These are phyloP conservation scores for Sphagnum contortum DNA, from an alignment of 225 moss, liverwort and hornwort genomes.

Conservation along the genomic window DNA sequence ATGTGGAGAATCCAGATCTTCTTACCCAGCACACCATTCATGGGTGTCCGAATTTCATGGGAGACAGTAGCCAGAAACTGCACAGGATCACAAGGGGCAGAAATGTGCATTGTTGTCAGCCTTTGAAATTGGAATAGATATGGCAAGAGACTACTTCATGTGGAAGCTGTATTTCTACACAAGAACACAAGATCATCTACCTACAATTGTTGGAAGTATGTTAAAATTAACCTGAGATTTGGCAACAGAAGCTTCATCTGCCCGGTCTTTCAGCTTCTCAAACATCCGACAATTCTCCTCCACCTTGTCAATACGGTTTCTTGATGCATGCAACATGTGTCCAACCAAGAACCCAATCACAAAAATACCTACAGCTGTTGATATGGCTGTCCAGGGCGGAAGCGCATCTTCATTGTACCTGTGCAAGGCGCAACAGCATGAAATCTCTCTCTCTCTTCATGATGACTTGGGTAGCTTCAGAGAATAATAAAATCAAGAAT, in stretches of 20 bases:
- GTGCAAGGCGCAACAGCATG: constrained; percentile 1
- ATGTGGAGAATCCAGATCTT: no score
- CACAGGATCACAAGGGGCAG: constrained; percentile 9
- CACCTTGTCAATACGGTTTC: constrained; percentile 46
- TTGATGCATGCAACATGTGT: constrained; percentile 50
- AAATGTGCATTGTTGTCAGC: no score
- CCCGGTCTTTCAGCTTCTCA: constrained; percentile 41
- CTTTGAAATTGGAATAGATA: no score
- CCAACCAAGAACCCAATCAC: constrained; percentile 51
- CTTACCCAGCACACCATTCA: constrained; percentile 65
- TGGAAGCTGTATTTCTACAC: no score
- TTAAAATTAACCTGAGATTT: constrained; percentile 39
- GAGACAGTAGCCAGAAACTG: constrained; percentile 68
- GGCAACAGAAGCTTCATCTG: constrained; percentile 57
- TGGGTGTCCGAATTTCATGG: constrained; percentile 62
- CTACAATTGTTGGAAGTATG: no score
- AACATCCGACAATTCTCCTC: constrained; percentile 59
- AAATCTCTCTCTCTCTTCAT: no score
- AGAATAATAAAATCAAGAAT: no score
- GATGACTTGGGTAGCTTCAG: no score
- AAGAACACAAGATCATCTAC: no score
- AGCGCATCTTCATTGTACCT: constrained; percentile 54
- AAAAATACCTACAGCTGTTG: constrained; percentile 35
- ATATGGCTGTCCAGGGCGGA: constrained; percentile 51
- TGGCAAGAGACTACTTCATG: no score